Percentiles rank a stretch among this genome's conserved stretches.
Evolutionary conservation across 441 rosid genomes (phyloP).

Genomic region (Eutrema salsugineum): DNA sequence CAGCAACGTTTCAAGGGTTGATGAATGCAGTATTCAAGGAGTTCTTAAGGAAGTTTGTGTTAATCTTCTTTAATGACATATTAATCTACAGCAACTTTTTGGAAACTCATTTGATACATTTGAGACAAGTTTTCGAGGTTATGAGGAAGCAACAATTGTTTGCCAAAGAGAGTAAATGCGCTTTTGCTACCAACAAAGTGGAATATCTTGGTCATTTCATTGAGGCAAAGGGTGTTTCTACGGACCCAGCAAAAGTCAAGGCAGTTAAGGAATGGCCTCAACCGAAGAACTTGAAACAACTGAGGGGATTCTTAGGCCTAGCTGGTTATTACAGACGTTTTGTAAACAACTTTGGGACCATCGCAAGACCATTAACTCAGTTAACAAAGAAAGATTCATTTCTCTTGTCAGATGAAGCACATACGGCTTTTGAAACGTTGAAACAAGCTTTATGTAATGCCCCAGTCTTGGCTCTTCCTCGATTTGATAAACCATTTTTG

Average conservation of each 20-base stretch:
- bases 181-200: background rate
- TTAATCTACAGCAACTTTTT: background rate
- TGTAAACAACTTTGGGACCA: background rate
- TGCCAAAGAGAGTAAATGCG: background rate
- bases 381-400: background rate
- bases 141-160: no score
- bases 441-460: background rate
- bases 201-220: no score
- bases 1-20: background rate
- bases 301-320: background rate
- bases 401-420: rapidly evolving
- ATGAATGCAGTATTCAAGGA: background rate
- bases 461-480: no score
- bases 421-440: rapidly evolving
- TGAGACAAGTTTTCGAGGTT: no score
- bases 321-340: background rate
- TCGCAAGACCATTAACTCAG: rapidly evolving
- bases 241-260: rapidly evolving
- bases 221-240: background rate
- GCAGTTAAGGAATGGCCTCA: background rate
- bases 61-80: background rate
- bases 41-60: background rate
- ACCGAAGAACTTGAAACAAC: background rate
- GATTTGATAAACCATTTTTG: no score
- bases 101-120: no score